These are phyloP conservation scores for Calonectria naviculata DNA, from an alignment of 2,329 filamentous ascomycete genomes.

Conservation along the genomic window DNA sequence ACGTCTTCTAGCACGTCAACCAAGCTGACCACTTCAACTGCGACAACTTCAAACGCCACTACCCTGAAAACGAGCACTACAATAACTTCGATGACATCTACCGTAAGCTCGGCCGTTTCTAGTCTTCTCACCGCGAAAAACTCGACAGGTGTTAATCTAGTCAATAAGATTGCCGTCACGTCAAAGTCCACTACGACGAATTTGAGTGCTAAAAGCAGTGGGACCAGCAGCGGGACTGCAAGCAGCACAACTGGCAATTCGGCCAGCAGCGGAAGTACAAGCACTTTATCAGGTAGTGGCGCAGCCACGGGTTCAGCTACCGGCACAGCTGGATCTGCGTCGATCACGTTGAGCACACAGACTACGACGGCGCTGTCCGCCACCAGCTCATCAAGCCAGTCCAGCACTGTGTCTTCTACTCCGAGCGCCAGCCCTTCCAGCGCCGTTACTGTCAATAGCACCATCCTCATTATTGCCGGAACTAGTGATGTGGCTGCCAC, in stretches of 20 bases:
- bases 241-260: not conserved
- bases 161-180: not conserved
- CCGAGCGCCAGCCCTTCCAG: not conserved
- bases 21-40: not conserved
- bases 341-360: not conserved
- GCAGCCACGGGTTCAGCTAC: not conserved
- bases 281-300: not conserved
- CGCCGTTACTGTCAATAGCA: slow-evolving; percentile 1
- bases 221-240: not conserved
- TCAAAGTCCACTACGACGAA: not conserved
- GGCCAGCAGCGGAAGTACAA: not conserved
- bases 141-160: not conserved
- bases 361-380: not conserved
- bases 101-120: too few relatives aligned
- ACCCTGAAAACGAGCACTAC: not conserved
- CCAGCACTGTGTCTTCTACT: not conserved
- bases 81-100: not conserved
- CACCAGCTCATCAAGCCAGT: not conserved
- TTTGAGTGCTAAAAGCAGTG: not conserved
- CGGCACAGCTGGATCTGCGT: not conserved
- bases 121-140: too few relatives aligned
- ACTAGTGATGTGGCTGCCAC: not conserved
- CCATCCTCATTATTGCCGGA: slow-evolving; percentile 4
- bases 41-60: not conserved
- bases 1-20: not conserved